Evolutionary conservation across 2,329 filamentous ascomycete genomes (phyloP).

Genomic region (Trichophyton equinum): DNA sequence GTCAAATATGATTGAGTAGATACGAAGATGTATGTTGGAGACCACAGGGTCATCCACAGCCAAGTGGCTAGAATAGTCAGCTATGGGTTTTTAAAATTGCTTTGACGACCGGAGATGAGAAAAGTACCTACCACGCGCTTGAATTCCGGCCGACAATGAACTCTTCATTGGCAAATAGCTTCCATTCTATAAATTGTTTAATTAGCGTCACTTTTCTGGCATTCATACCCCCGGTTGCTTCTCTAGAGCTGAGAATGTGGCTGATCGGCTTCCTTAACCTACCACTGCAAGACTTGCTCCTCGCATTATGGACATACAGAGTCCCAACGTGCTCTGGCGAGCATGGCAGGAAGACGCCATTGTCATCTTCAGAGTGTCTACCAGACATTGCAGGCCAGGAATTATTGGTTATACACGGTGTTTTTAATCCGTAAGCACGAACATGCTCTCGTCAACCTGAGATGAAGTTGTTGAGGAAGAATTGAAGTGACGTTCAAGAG

Average conservation of each 20-base stretch:
- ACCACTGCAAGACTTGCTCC: background rate
- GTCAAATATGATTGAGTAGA: conserved; percentile 34
- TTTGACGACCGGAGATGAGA: background rate
- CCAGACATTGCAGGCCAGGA: background rate
- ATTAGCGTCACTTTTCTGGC: background rate
- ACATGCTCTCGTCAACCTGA: background rate
- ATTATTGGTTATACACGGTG: background rate
- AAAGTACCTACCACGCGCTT: conserved; percentile 10
- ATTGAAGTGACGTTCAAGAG: background rate
- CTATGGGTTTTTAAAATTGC: background rate
- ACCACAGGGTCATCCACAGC: conserved; percentile 25
- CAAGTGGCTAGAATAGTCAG: conserved; percentile 13
- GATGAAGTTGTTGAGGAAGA: background rate
- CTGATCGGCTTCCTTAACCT: background rate
- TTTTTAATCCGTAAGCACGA: background rate
- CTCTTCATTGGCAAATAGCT: conserved; percentile 10
- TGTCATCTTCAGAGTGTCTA: background rate
- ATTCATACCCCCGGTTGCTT: background rate
- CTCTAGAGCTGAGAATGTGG: background rate
- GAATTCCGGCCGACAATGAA: conserved; percentile 13
- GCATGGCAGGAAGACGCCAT: background rate
- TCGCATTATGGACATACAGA: conserved; percentile 8
- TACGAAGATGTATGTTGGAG: conserved; percentile 32
- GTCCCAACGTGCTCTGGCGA: conserved; percentile 9
- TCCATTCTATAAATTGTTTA: conserved; percentile 2